A percentile compares a stretch with the other conserved stretches of the same genome.
Evolutionary conservation across 228 moss, liverwort and hornwort species (phyloP).

Genomic region (Sphagnum fallax): DNA sequence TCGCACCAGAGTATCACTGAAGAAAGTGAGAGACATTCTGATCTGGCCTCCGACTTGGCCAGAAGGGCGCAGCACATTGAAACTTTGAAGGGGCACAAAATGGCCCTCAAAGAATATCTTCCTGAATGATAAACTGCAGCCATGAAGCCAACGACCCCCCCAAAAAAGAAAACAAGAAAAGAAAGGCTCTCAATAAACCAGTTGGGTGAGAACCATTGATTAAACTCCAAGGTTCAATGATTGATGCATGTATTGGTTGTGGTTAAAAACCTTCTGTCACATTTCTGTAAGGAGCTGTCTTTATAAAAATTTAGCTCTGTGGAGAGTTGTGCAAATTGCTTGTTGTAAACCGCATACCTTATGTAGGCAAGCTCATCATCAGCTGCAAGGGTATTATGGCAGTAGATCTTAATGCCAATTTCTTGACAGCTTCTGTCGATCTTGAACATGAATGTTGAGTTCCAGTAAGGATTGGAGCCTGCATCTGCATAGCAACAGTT

Average conservation of each 20-base stretch:
- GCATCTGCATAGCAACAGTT: conserved; percentile 17
- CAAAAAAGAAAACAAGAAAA: too few relatives aligned
- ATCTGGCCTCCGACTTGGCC: conserved; percentile 29
- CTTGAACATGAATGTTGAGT: conserved; percentile 14
- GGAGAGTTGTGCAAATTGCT: too few relatives aligned
- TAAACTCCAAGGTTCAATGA: too few relatives aligned
- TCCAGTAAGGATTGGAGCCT: conserved; percentile 32
- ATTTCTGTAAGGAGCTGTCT: too few relatives aligned
- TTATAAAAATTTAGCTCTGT: too few relatives aligned
- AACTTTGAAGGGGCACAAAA: conserved; percentile 18
- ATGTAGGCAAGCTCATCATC: conserved; percentile 31
- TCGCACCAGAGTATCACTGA: too few relatives aligned
- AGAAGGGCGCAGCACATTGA: conserved; percentile 25
- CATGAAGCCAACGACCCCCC: too few relatives aligned
- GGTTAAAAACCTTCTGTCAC: too few relatives aligned
- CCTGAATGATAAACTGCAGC: conserved; percentile 27
- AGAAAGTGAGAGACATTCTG: conserved; percentile 33
- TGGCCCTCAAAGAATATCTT: conserved; percentile 20
- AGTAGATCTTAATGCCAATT: conserved; percentile 14
- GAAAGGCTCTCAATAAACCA: too few relatives aligned
- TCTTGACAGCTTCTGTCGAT: conserved; percentile 17
- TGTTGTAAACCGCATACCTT: conserved; percentile 11
- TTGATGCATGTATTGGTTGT: too few relatives aligned
- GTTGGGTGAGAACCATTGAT: too few relatives aligned
- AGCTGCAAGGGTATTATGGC: conserved; percentile 21